Evolutionary conservation across 108 stramenopile species (phyloP), one percentile per base, ranked within the genome.

Genomic region (Skeletonema costatum): DNA sequence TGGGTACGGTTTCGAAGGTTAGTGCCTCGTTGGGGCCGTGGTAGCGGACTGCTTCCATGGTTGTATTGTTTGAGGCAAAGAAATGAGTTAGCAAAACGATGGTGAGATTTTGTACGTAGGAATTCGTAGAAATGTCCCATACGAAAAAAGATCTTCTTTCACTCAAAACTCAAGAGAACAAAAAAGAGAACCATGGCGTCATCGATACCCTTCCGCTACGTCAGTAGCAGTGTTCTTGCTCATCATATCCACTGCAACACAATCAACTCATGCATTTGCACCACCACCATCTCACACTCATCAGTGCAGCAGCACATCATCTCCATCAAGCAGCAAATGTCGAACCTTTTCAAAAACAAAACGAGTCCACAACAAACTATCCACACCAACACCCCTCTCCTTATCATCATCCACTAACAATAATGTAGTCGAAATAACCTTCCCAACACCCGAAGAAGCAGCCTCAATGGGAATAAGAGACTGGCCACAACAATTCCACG

Each of bases 401-500:
- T 0, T 14, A 44, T 1, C 42, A 14, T 44, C 42, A 2, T 16
- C 42, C 14, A 44, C 13, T 44, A 44, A 44, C 14, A 44, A 44
- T 8, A 44, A 44, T 16, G 14, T 44, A 4, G 75, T 82, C 12
- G 66, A 76, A 76, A 76, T 82, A 32, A 61, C 81, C 32, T 76
- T 82, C 66, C 87, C 87, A 9, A 80, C 85, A n/a, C 79, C 85
- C 11, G 83, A 81, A 16, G 82, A 56, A 5, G 83, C 87, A 29
- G 79, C 67, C 0, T 60, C 68, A 8, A 84, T 90, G 74, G 89
- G 89, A 1, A 82, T 90, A 30, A 76, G 87, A 19, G 87, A 90
- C 9, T 90, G 89, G 89, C 89, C 89, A 2, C 89, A 90, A 60
- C 85, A 84, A 60, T 73, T 68, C 44, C 76, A 81, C 51, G 41